phyloP scores from a whole-genome alignment of 495 filamentous ascomycete genomes.

The Glarea lozoyensis region DNA sequence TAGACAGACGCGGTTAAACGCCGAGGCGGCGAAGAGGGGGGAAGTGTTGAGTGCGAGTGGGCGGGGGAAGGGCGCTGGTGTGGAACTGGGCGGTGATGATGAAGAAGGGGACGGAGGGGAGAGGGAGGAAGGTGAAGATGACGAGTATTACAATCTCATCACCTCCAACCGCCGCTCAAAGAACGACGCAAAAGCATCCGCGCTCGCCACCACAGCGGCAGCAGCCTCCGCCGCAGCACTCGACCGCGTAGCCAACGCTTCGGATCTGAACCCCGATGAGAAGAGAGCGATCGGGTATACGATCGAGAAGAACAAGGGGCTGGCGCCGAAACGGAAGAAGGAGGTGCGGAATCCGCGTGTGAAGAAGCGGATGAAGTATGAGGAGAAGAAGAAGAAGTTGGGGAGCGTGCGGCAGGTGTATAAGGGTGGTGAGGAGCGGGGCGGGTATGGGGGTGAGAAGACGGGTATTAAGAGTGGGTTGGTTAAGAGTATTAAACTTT shows the following conservation, averaged over 20 bases:
- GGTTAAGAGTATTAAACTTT: constrained; percentile 90
- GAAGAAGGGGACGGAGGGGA: constrained; percentile 53
- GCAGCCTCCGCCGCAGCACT: constrained; percentile 36
- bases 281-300: constrained; percentile 84
- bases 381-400: constrained; percentile 92
- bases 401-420: constrained; percentile 72
- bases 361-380: constrained; percentile 93
- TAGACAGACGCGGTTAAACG: constrained; percentile 72
- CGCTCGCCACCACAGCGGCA: constrained; percentile 32
- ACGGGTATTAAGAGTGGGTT: constrained; percentile 92
- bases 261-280: constrained; percentile 58
- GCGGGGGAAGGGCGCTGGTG: constrained; percentile 44
- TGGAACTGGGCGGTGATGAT: constrained; percentile 37
- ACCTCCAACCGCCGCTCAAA: constrained; percentile 55
- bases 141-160: constrained; percentile 84
- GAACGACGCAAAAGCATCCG: constrained; percentile 56
- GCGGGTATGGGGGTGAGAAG: constrained; percentile 85
- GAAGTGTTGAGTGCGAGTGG: constrained; percentile 46
- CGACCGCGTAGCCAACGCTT: constrained; percentile 47
- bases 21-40: constrained; percentile 78
- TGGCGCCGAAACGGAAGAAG: constrained; percentile 83
- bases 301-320: constrained; percentile 95
- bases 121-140: constrained; percentile 52
- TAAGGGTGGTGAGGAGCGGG: constrained; percentile 77
- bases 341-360: constrained; percentile 89